Evolutionary conservation across 163 green algal species (phyloP).

Genomic region (Picocystis sp.): DNA sequence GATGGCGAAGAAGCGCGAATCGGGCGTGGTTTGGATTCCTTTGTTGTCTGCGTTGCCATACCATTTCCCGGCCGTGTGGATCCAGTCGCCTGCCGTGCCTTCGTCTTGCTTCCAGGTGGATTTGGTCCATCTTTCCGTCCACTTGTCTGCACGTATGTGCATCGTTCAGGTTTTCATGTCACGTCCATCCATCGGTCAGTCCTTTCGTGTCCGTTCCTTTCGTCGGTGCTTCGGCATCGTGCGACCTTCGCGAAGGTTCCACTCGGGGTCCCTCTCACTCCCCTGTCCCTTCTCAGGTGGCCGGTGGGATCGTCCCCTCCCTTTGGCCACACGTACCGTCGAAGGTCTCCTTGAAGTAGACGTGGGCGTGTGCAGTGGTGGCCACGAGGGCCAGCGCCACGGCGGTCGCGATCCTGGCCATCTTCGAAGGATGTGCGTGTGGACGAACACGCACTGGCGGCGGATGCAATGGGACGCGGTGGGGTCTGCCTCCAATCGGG

Average conservation of each 20-base stretch:
- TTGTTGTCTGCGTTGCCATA: constrained; percentile 51
- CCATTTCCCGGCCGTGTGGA: constrained; percentile 47
- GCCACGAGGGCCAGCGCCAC: too few species aligned
- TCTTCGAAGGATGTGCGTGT: too few species aligned
- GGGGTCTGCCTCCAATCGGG: too few species aligned
- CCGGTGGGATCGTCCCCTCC: not conserved
- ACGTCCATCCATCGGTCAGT: not conserved
- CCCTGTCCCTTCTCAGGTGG: not conserved
- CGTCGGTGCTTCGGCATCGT: not conserved
- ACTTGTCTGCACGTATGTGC: constrained; percentile 29
- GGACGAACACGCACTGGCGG: too few species aligned
- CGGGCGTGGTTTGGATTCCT: constrained; percentile 58
- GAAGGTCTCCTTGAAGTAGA: constrained; percentile 61
- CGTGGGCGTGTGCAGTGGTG: constrained; percentile 24
- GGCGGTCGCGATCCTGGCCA: too few species aligned
- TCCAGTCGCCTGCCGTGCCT: constrained; percentile 47
- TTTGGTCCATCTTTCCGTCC: constrained; percentile 48
- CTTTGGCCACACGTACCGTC: constrained; percentile 27
- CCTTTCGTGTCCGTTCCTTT: not conserved
- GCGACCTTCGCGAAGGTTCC: not conserved
- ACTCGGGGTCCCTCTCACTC: not conserved
- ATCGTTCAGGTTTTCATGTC: not conserved
- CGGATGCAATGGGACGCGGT: too few species aligned
- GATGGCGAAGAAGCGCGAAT: constrained; percentile 60
- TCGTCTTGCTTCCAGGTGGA: constrained; percentile 53